Evolutionary conservation across 2,329 filamentous ascomycete species (phyloP), one percentile per base, ranked within the genome.

Genomic region (Fusarium redolens): DNA sequence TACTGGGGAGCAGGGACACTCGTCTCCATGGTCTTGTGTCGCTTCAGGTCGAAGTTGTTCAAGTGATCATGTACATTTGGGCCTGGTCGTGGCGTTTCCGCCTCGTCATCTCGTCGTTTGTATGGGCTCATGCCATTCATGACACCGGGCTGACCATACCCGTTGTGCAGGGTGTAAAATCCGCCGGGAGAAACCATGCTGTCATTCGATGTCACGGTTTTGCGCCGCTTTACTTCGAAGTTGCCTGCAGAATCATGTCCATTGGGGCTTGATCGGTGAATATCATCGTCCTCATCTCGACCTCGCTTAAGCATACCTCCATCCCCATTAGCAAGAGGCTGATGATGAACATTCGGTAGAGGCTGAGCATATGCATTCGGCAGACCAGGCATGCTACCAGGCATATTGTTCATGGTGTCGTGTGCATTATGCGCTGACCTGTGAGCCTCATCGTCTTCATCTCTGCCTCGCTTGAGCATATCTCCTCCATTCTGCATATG

Each of bases 11-110:
- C 81, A 35, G 87, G 82, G n/a, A 88, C 85, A 5, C 85, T 83
- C 15, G 86, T 84, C 75, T 93, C 91, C 71, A 90, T 88, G 1
- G 93, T 95, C 86, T 95, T 96, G 72, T 93, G 91, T 75, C 94
- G 91, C 85, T 97, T 97, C 66, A 92, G 82, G 28, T 92, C 89
- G 70, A 91, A 83, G 48, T 91, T 89, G 15, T 76, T 78, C 74
- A 80, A 77, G 28, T 73, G 63, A 25, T 74, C 76, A 28, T 78
- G 64, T 20, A 76, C 79, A 48, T 88, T 88, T 78, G 87, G 91
- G 43, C 89, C 87, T 28, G 92, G 88, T 17, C 92, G 91, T 56
- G 87, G 85, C 64, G 85, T 69, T 28, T 86, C 85, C 30, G 92
- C 90, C 25, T 91, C 89, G 37, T 94, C 92, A 37, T 87, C 86